phyloP scores from a whole-genome alignment of 164 flowering plant genomes.

The Nelumbo lutea region DNA sequence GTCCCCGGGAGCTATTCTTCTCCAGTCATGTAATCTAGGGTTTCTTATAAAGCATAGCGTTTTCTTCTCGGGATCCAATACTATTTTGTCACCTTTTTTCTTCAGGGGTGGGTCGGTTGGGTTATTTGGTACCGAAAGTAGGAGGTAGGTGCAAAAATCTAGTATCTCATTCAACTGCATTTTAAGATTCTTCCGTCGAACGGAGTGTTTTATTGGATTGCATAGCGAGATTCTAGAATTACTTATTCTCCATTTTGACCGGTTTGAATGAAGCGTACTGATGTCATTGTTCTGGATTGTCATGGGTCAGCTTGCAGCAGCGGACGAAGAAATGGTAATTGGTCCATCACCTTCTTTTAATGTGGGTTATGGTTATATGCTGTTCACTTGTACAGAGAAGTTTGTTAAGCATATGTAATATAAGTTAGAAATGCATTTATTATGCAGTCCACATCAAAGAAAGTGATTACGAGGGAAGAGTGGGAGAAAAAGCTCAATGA shows the following conservation, averaged over 20 bases:
- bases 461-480: conserved; percentile 74
- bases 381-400: background rate
- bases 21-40: no score
- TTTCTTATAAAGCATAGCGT: no score
- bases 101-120: no score
- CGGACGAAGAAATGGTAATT: conserved; percentile 48
- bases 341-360: background rate
- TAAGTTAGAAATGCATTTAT: background rate
- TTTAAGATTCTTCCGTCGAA: background rate
- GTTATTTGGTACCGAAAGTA: no score
- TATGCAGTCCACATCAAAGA: conserved; percentile 61
- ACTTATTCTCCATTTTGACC: background rate
- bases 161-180: background rate
- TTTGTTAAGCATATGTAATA: no score
- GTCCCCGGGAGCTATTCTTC: no score
- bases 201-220: background rate
- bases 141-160: no score
- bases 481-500: conserved; percentile 87
- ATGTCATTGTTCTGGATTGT: background rate
- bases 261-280: background rate
- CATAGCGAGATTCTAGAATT: background rate
- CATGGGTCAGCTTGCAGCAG: background rate
- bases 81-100: no score
- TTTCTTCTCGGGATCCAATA: no score
- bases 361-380: background rate